Evolutionary conservation across 2,329 filamentous ascomycete species (phyloP).

Genomic region (Xenoacremonium recifei): DNA sequence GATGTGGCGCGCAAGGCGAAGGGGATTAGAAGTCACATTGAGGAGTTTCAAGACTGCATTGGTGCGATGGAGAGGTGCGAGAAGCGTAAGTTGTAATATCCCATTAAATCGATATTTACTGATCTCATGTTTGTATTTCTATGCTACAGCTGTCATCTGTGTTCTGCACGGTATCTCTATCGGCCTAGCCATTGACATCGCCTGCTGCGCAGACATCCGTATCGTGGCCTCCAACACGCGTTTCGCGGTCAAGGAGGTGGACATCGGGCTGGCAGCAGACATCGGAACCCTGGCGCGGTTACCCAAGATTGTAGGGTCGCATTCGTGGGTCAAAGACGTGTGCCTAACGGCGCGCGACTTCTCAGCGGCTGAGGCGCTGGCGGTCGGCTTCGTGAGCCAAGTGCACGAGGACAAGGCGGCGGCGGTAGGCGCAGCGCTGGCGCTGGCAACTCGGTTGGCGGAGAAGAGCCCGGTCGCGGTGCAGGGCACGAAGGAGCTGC

Average conservation of each 20-base stretch:
- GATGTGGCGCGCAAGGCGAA: constrained; percentile 67
- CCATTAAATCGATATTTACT: constrained; percentile 12
- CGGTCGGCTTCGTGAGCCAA: constrained; percentile 67
- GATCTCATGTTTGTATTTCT: constrained; percentile 3
- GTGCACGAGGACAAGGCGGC: constrained; percentile 63
- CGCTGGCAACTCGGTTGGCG: constrained; percentile 65
- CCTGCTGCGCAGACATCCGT: constrained; percentile 68
- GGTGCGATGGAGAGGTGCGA: constrained; percentile 78
- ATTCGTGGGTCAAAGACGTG: constrained; percentile 79
- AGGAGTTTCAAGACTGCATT: constrained; percentile 79
- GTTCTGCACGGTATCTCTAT: constrained; percentile 77
- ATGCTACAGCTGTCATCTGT: constrained; percentile 76
- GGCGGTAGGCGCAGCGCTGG: constrained; percentile 61
- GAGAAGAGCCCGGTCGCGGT: constrained; percentile 85
- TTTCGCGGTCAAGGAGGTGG: constrained; percentile 77
- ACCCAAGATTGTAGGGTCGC: constrained; percentile 69
- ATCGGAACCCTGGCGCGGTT: constrained; percentile 73
- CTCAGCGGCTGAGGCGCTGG: constrained; percentile 63
- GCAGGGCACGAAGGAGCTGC: constrained; percentile 80
- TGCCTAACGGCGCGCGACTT: constrained; percentile 71
- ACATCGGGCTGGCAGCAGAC: constrained; percentile 78
- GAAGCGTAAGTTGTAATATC: constrained; percentile 62
- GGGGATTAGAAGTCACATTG: constrained; percentile 64
- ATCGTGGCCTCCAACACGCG: constrained; percentile 58
- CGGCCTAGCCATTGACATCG: constrained; percentile 75